A percentile compares a stretch with the other conserved stretches of the same genome.
Evolutionary conservation across 2,329 filamentous ascomycete species (phyloP).

Genomic region (Periconia macrospinosa): DNA sequence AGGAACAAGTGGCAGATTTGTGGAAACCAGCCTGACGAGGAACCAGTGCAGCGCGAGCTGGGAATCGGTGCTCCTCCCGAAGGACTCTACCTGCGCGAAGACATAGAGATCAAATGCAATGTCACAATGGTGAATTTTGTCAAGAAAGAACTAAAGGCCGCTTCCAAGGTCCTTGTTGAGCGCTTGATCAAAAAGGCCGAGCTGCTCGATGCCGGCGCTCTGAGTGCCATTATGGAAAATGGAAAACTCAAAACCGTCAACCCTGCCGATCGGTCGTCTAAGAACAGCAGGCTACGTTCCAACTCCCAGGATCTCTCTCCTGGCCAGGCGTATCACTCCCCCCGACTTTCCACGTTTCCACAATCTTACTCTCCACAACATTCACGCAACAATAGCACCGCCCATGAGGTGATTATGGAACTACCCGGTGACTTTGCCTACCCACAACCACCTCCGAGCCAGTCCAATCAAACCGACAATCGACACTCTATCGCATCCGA

Average conservation of each 20-base stretch:
- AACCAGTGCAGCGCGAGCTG: constrained; percentile 63
- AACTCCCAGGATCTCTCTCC: constrained; percentile 29
- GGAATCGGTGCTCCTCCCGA: constrained; percentile 66
- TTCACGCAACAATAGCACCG: constrained; percentile 19
- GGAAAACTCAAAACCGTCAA: constrained; percentile 64
- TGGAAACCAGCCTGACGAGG: constrained; percentile 70
- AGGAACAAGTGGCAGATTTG: constrained; percentile 69
- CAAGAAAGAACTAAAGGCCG: constrained; percentile 67
- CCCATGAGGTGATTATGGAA: constrained; percentile 44
- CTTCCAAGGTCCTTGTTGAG: constrained; percentile 68
- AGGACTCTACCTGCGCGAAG: constrained; percentile 69
- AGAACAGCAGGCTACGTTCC: constrained; percentile 4
- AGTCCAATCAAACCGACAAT: constrained; percentile 27
- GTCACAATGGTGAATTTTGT: constrained; percentile 66
- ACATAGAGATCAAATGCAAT: constrained; percentile 72
- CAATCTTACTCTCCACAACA: constrained; percentile 20
- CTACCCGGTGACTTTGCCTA: constrained; percentile 47
- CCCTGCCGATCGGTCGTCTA: constrained; percentile 42
- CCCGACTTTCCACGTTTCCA: constrained; percentile 12
- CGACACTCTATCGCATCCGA: constrained; percentile 27
- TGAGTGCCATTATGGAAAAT: constrained; percentile 69
- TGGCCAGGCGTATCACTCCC: constrained; percentile 18
- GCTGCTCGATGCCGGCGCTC: constrained; percentile 65
- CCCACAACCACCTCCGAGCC: constrained; percentile 21
- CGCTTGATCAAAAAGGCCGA: constrained; percentile 73